Base-by-base conservation (phyloP, 495 filamentous ascomycete species). In the Elaphomyces granulatus region DNA sequence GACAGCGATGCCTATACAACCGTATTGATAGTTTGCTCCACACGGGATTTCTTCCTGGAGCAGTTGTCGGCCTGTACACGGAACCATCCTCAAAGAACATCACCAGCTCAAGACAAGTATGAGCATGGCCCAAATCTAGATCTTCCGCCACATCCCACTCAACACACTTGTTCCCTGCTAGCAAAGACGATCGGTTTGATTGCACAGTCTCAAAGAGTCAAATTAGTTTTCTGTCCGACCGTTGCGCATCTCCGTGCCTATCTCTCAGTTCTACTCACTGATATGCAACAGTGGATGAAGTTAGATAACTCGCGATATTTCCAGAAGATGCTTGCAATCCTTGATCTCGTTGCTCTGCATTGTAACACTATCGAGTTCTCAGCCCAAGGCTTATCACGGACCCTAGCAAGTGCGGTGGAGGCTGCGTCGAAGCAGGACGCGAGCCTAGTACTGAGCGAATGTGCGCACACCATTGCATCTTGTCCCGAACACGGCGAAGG, bases 241-340 rank as follows among this genome's bases (percentile, higher is more conserved):
- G 57, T 92, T 31, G 76, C 82, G 21, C 76, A 80, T 60, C 71
- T 93, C 4, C 77, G 81, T 39, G 83, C 84, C 18, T 84, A 77
- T 51, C 64, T 93, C 0, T 59, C 80, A 21, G 65, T 72, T 32
- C 34, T 78, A 64, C 51, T 53, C 48, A 31, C 47, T 12, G 8
- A 15, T 19, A 35, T 19, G 32, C 32, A 4, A 12, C 8, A 1
- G 10, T 33, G 26, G 2, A 17, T 43, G 12, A 30, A 34, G 1
- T 4, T 31, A 15, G 18, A 8, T 15, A 20, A 23, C 15, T 16
- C 21, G 26, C 8, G 15, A 30, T 34, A 12, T 12, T n/a, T n/a
- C n/a, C 31, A 32, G 38, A 38, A 55, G 12, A 51, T 73, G 17
- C 56, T 94, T 10, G 66, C 77, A 9, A 55, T 87, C 8, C 72